Evolutionary conservation across 208 protist species (phyloP), one percentile per base, ranked within the genome.

Genomic region (Ichthyophonus hoferi): DNA sequence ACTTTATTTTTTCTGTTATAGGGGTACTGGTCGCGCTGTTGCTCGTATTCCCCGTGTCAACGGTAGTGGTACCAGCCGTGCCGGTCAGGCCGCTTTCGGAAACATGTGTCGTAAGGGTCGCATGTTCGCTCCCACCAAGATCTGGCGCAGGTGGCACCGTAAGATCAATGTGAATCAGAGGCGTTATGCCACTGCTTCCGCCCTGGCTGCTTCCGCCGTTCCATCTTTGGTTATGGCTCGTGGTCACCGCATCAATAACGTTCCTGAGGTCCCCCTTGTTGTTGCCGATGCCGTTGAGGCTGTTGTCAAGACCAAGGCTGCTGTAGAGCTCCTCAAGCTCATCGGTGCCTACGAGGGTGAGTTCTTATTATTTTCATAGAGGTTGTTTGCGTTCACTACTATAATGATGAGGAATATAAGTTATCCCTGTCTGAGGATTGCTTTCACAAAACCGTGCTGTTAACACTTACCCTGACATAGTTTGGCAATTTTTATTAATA

Each of bases 61-160:
- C 88, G 98, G 98, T 87, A 95, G 97, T 90, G 98, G 98, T 95
- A 99, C 98, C 84, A 95, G 96, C 95, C 95, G 97, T 88, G 95
- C 97, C 83, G 98, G 98, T 87, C 97, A 98, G 94, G 98, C 96
- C 96, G 98, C 98, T 84, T 99, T 99, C 94, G 98, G 98, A 89
- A 99, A 99, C 97, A 98, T 99, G 97, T 99, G 97, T 96, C 96
- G 98, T 93, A 95, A 96, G 90, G 98, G 98, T 94, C 97, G 97
- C 92, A 99, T 99, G 98, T 99, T 98, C 93, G 95, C 96, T 42
- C 98, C 98, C 86, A 98, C 97, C 87, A 98, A 98, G 95, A 95
- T 96, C 91, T 99, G 95, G 94, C 95, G 98, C 94, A 95, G 96
- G 89, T 99, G 98, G 98, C 96, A 99, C 95, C 92, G 96, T 87